Conservation (phyloP, 305 asterid species). For the Fraxinus floribunda region DNA sequence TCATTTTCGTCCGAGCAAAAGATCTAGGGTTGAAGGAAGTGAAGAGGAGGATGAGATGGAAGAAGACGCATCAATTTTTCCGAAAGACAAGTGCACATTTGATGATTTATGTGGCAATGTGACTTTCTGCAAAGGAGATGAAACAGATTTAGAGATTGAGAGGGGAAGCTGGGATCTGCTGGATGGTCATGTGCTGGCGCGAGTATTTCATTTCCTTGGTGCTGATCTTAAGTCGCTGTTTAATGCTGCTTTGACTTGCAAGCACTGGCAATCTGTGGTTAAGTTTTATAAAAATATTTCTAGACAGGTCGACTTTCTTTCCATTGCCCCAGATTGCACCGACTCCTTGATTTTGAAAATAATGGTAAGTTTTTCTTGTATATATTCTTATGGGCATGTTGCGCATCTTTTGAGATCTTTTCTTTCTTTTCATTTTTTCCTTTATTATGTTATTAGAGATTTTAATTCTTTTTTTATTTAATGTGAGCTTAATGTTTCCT, state of each 20-base stretch:
- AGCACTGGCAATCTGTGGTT: conserved; percentile 80
- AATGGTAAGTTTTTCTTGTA: conserved; percentile 56
- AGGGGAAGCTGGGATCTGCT: conserved; percentile 72
- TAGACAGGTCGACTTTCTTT: conserved; percentile 69
- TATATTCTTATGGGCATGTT: conserved; percentile 1
- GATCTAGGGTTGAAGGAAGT: conserved; percentile 57
- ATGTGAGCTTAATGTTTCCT: conserved; percentile 23
- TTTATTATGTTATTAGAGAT: background rate
- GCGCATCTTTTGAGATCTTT: background rate
- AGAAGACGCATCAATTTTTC: conserved; percentile 37
- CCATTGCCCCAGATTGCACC: conserved; percentile 60
- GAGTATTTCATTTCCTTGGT: conserved; percentile 90
- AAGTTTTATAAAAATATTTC: conserved; percentile 60
- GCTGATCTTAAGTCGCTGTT: conserved; percentile 76
- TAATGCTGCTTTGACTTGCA: conserved; percentile 80
- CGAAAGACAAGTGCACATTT: conserved; percentile 50
- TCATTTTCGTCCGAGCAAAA: conserved; percentile 67
- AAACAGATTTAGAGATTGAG: conserved; percentile 42
- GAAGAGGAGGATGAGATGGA: conserved; percentile 68
- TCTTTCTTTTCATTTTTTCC: background rate
- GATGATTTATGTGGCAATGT: conserved; percentile 65
- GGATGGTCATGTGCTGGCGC: conserved; percentile 75
- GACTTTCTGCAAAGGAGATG: conserved; percentile 46
- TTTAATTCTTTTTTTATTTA: conserved; percentile 16
- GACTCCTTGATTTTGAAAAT: conserved; percentile 61